Conservation (phyloP, 192 early-diverging fungal genomes). For the Fimicolochytrium jonesii region DNA sequence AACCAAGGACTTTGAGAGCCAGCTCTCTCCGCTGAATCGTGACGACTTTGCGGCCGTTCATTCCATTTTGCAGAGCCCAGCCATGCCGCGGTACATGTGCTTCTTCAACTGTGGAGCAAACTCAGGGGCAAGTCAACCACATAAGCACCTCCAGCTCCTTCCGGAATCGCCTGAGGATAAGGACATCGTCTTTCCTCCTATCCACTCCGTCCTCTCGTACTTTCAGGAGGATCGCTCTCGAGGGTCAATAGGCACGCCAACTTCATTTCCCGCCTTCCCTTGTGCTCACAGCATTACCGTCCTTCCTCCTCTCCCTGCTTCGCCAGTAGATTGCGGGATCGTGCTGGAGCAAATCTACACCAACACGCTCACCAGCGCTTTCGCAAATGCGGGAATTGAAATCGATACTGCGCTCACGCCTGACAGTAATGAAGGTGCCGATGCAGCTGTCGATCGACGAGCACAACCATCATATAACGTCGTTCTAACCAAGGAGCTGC, state of each 20-base stretch:
- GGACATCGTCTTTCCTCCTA: conserved; percentile 10
- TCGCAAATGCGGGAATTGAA: conserved; percentile 8
- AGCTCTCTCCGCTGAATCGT: conserved; percentile 19
- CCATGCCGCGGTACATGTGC: conserved; percentile 12
- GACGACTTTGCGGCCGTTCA: conserved; percentile 27
- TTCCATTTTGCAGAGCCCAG: background rate
- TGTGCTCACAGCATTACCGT: conserved; percentile 14
- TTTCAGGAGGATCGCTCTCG: background rate
- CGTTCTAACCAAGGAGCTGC: conserved; percentile 45
- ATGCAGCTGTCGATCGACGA: background rate
- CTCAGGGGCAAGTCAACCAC: conserved; percentile 50
- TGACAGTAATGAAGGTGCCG: too few relatives aligned
- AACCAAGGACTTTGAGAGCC: conserved; percentile 43
- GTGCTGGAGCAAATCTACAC: conserved; percentile 18
- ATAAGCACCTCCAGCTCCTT: conserved; percentile 65
- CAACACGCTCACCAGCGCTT: conserved; percentile 11
- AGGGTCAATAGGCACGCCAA: too few relatives aligned
- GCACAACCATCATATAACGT: conserved; percentile 52
- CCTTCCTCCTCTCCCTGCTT: background rate
- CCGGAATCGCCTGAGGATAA: conserved; percentile 32
- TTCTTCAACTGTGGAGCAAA: conserved; percentile 42
- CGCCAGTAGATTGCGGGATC: background rate
- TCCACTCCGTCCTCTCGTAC: background rate
- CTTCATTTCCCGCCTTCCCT: conserved; percentile 10
- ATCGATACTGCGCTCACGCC: conserved; percentile 20